Percentiles rank a stretch among this genome's conserved stretches.
Evolutionary conservation across 208 protist genomes (phyloP).

Genomic region (Wallacemonas collosoma): DNA sequence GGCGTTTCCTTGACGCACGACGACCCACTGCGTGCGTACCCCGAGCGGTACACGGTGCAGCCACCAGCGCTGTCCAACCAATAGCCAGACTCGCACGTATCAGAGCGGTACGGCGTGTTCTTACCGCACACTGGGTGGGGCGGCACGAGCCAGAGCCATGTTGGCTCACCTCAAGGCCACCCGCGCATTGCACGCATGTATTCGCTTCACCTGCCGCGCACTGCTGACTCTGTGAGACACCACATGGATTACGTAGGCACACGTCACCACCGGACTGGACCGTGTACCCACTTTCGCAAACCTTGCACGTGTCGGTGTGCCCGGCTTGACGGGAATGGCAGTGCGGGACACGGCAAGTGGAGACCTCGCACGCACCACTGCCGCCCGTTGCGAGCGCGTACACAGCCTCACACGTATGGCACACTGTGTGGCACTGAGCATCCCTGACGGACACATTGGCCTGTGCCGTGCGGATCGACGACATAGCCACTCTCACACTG

Average conservation of each 20-base stretch:
- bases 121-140: not conserved
- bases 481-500: not conserved
- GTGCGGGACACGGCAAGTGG: not conserved
- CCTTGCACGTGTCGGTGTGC: not conserved
- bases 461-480: not conserved
- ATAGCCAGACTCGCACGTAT: slow-evolving; percentile 6
- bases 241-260: not conserved
- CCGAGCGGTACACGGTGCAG: slow-evolving; percentile 5
- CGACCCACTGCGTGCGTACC: not conserved
- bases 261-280: not conserved
- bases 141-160: slow-evolving; percentile 6
- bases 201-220: not conserved
- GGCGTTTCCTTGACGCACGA: not conserved
- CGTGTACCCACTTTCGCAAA: not conserved
- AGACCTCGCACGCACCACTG: not conserved
- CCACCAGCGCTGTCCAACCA: slow-evolving; percentile 6
- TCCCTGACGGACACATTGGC: not conserved
- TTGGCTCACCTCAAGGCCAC: not conserved
- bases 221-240: not conserved
- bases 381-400: not conserved
- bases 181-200: slow-evolving; percentile 8
- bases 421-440: not conserved
- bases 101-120: not conserved
- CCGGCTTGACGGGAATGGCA: not conserved
- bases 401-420: not conserved